Evolutionary conservation across 331 rosid species (phyloP).

Genomic region (Pyracantha coccinea): DNA sequence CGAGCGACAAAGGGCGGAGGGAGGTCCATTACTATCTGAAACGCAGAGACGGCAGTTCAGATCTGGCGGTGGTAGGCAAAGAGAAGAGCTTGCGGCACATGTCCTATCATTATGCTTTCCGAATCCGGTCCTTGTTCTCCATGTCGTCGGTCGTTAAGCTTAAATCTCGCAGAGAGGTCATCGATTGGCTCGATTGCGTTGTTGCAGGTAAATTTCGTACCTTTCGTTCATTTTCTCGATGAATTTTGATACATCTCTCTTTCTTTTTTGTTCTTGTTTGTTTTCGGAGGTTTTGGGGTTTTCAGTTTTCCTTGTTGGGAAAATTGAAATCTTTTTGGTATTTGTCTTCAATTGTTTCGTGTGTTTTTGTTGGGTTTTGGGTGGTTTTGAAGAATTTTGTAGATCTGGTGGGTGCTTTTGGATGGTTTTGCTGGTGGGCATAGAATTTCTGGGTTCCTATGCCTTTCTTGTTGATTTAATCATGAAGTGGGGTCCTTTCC

Average conservation of each 20-base stretch:
- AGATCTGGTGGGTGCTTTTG: background rate
- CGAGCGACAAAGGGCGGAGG: conserved; percentile 50
- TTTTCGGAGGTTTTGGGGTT: background rate
- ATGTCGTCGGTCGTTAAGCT: conserved; percentile 34
- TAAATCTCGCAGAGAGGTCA: conserved; percentile 65
- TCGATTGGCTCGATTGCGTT: conserved; percentile 65
- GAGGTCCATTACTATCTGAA: conserved; percentile 67
- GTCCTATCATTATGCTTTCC: conserved; percentile 51
- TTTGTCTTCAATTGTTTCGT: background rate
- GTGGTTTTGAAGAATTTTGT: background rate
- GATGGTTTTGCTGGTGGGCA: background rate
- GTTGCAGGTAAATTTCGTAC: conserved; percentile 39
- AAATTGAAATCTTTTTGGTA: background rate
- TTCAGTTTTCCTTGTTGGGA: background rate
- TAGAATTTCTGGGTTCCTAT: background rate
- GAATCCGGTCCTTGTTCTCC: conserved; percentile 15
- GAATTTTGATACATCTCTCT: background rate
- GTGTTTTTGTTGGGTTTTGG: background rate
- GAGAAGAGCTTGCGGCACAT: conserved; percentile 70
- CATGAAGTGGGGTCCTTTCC: background rate
- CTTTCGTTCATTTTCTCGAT: background rate
- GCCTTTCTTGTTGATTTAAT: background rate
- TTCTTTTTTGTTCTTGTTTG: background rate
- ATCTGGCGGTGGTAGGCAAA: conserved; percentile 76
- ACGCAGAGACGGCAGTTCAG: conserved; percentile 43